phyloP scores from a whole-genome alignment of 140 eudicot species.

The Stevia rebaudiana region DNA sequence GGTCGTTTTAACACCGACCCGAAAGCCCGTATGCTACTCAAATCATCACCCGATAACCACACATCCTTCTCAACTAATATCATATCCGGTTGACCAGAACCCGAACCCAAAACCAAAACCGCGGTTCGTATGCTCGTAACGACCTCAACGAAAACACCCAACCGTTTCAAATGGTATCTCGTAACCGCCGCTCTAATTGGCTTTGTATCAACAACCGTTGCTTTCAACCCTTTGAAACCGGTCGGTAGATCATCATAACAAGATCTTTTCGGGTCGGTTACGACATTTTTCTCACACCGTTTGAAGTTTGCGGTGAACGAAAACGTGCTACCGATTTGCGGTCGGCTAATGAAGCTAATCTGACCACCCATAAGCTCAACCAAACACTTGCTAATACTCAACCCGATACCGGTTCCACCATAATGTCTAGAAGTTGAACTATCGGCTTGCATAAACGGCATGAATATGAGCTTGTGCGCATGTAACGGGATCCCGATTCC shows the following conservation, averaged over 20 bases:
- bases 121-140: constrained; percentile 41
- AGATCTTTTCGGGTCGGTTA: constrained; percentile 30
- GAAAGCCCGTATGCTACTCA: constrained; percentile 15
- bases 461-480: constrained; percentile 71
- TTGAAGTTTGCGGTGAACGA: constrained; percentile 57
- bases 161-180: constrained; percentile 64
- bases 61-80: constrained; percentile 75
- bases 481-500: constrained; percentile 80
- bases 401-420: constrained; percentile 91
- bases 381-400: constrained; percentile 82
- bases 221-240: constrained; percentile 58
- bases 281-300: constrained; percentile 37
- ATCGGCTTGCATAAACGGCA: constrained; percentile 92
- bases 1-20: constrained; percentile 34
- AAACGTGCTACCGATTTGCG: constrained; percentile 80
- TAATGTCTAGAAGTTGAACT: constrained; percentile 88
- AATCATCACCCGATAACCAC: constrained; percentile 53
- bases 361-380: constrained; percentile 90
- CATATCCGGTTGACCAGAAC: constrained; percentile 48
- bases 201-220: constrained; percentile 60
- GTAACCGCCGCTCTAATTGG: constrained; percentile 71
- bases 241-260: constrained; percentile 42
- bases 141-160: constrained; percentile 53
- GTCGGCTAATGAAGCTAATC: constrained; percentile 63
- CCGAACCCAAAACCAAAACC: constrained; percentile 19